Evolutionary conservation across 208 protist species (phyloP).

Genomic region (Leishmania tropica): DNA sequence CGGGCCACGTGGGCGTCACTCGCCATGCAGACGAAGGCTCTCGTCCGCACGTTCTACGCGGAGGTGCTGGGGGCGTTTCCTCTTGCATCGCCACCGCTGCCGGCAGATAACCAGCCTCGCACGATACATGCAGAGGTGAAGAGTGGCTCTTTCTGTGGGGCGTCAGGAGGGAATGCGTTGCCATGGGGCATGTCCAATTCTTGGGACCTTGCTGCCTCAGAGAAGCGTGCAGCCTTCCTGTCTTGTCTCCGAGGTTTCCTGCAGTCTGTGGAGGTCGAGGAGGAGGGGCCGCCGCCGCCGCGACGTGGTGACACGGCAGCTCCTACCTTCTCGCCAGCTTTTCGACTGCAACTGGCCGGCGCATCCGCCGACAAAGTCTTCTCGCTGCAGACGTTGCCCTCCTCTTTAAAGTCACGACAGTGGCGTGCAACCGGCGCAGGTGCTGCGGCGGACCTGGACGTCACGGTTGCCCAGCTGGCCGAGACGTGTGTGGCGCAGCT

Average conservation of each 20-base stretch:
- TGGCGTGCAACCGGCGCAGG: neutral
- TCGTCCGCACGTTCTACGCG: neutral
- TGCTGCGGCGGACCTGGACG: neutral
- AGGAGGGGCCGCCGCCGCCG: neutral
- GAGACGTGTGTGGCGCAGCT: constrained; percentile 7
- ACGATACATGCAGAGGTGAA: neutral
- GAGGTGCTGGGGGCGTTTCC: constrained; percentile 1
- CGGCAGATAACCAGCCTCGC: neutral
- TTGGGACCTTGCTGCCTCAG: neutral
- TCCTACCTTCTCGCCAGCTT: neutral
- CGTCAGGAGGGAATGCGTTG: neutral
- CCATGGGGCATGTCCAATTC: neutral
- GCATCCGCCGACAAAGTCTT: neutral
- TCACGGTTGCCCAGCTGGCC: neutral
- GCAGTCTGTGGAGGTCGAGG: neutral
- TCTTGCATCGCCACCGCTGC: neutral
- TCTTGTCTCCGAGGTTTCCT: neutral
- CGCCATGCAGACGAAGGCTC: neutral
- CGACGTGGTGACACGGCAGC: neutral
- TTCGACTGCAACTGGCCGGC: neutral
- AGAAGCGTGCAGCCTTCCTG: constrained; percentile 4
- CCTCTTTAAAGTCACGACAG: neutral
- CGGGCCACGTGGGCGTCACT: constrained; percentile 5
- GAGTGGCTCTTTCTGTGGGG: neutral
- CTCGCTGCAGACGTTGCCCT: neutral